A percentile compares a stretch with the other conserved stretches of the same genome.
These are phyloP conservation scores for Phytophthora meadii DNA, from an alignment of 352 stramenopile species.

Conservation along the genomic window DNA sequence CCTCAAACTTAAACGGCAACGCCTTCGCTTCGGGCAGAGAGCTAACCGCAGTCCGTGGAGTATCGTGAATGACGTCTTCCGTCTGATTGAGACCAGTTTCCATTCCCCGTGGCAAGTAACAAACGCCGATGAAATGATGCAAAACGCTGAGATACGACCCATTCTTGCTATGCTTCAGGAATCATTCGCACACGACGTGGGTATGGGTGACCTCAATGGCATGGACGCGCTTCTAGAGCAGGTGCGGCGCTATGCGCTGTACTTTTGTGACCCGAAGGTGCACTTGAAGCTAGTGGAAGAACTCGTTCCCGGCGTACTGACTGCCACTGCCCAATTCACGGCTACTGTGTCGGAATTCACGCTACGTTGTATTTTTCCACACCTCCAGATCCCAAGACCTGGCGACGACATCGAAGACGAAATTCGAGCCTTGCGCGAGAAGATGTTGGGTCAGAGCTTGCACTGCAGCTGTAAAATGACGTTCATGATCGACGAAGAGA, in stretches of 20 bases:
- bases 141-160: slow-evolving; percentile 2
- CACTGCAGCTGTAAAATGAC: slow-evolving; percentile 11
- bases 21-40: not conserved
- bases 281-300: slow-evolving; percentile 16
- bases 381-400: slow-evolving; percentile 3
- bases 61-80: slow-evolving; percentile 22
- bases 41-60: slow-evolving; percentile 8
- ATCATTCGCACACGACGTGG: slow-evolving; percentile 7
- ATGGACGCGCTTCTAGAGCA: slow-evolving; percentile 17
- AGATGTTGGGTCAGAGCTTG: slow-evolving; percentile 13
- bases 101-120: slow-evolving; percentile 15
- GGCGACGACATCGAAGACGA: not conserved
- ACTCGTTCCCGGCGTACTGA: slow-evolving; percentile 8
- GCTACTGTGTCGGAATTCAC: slow-evolving; percentile 18
- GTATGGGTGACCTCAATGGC: slow-evolving; percentile 14
- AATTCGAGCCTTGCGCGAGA: slow-evolving; percentile 1
- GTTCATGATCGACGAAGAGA: slow-evolving; percentile 14
- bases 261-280: slow-evolving; percentile 17
- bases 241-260: slow-evolving; percentile 18
- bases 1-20: slow-evolving; percentile 11
- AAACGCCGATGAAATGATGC: slow-evolving; percentile 14
- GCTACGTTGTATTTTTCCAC: slow-evolving; percentile 16
- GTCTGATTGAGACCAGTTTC: slow-evolving; percentile 18
- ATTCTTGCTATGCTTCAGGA: slow-evolving; percentile 5
- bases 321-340: not conserved